Conservation (phyloP, 1,139 yeast genomes). For the Meyerozyma athensensis region DNA sequence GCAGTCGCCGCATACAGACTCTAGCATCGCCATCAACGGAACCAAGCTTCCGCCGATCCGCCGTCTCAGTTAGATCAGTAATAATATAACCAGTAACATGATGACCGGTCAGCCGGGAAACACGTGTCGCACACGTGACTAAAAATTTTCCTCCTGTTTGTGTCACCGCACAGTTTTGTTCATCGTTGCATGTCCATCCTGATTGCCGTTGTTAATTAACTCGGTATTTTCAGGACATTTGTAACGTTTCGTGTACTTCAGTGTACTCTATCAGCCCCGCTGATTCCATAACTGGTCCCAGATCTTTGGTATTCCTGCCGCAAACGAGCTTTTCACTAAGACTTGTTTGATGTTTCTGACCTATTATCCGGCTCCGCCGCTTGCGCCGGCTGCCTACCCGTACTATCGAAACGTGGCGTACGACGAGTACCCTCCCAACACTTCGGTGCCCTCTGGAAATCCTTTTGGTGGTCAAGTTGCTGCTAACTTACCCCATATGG, state of each 20-base stretch:
- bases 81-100: no score
- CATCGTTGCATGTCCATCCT: no score
- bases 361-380: conserved; percentile 5
- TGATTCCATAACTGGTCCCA: background rate
- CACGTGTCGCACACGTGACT: no score
- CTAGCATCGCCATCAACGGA: conserved; percentile 37
- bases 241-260: no score
- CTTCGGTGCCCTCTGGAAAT: conserved; percentile 8
- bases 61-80: no score
- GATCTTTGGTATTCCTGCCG: background rate
- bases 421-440: conserved; percentile 10
- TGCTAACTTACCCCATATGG: conserved; percentile 13
- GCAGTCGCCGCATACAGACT: conserved; percentile 9
- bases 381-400: conserved; percentile 4
- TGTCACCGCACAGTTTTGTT: no score
- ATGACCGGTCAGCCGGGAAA: no score
- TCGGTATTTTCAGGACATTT: no score
- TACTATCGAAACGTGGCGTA: no score
- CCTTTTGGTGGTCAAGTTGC: conserved; percentile 10
- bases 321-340: conserved; percentile 42
- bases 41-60: conserved; percentile 43
- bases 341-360: conserved; percentile 13
- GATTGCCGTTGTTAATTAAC: no score
- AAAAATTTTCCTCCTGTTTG: no score
- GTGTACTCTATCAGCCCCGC: background rate